Base-by-base conservation (phyloP, 176 grass and related monocot genomes). In the Zoysia pacifica region DNA sequence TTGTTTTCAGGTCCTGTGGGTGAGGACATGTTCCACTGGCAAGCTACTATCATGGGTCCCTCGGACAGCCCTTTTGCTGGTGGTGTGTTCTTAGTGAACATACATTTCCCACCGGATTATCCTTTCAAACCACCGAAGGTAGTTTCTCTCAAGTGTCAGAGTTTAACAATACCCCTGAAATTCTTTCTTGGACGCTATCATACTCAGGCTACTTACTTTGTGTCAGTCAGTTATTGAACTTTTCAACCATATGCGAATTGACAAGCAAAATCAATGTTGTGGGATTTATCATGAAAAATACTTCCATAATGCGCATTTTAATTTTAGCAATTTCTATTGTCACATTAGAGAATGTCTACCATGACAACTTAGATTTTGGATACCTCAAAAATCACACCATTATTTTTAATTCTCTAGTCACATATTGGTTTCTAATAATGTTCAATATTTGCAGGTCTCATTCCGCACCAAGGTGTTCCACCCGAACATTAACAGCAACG, bases 1-100 rank as follows among this genome's bases (percentile, higher is more conserved):
- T 38, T 83, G 7, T 48, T 55, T 8, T 49, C 81, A 97, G 90
- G 93, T 70, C 93, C 93, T 85, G 93, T 90, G 45, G 90, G 88
- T 62, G 90, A 97, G 86, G 90, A 97, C 79, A 93, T 97, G 90
- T 97, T 97, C 83, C 90, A 93, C 59, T 97, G 93, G 93, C 93
- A 97, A 78, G 93, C 90, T 0, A 93, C 90, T 18, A 97, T 97
- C 35, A 97, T 97, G 90, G 93, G 93, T 9, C 93, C 93, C 10
- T 82, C 90, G 5, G 90, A 97, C 59, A 97, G 88, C 65, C 93
- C 93, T 4, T 97, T 97, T 81, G 84, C 93, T n/a, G 93, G 93
- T 70, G 93, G 93, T 0, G 82, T 97, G 46, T 97, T 97, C 75
- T 86, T 97, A 63, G 93, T 97, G 68, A 93, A 90, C 78, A 97